Conservation (phyloP, 352 stramenopile species). For the Discostella stelligera region DNA sequence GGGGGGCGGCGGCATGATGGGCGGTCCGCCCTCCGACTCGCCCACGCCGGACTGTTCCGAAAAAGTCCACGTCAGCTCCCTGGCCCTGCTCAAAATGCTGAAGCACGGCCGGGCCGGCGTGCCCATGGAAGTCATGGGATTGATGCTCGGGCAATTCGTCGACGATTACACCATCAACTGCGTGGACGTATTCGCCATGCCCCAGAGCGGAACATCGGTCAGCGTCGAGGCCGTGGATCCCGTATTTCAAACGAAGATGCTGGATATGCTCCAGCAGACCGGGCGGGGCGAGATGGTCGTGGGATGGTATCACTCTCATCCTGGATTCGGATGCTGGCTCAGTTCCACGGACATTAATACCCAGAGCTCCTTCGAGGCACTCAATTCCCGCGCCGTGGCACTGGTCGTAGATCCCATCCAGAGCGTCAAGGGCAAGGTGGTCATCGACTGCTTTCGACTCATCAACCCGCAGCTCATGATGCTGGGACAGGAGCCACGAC, state of each 20-base stretch:
- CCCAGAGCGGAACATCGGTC: conserved; percentile 92
- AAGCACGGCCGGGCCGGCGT: conserved; percentile 98
- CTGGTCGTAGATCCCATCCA: conserved; percentile 99
- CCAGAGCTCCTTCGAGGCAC: conserved; percentile 95
- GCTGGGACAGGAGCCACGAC: conserved; percentile 95
- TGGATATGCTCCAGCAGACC: conserved; percentile 99
- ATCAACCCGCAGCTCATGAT: conserved; percentile 99
- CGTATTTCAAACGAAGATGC: conserved; percentile 99
- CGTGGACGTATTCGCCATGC: conserved; percentile 99
- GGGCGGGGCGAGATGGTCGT: conserved; percentile 87
- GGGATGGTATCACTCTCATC: conserved; percentile 99
- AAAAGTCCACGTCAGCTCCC: conserved; percentile 98
- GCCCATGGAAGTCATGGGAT: conserved; percentile 99
- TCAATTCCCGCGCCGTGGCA: conserved; percentile 96
- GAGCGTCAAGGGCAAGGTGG: conserved; percentile 97
- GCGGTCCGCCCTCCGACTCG: conserved; percentile 80
- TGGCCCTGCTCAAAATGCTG: conserved; percentile 99
- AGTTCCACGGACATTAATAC: conserved; percentile 99
- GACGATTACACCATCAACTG: conserved; percentile 99
- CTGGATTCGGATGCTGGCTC: conserved; percentile 99
- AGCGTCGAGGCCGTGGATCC: conserved; percentile 96
- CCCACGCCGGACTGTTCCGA: conserved; percentile 95
- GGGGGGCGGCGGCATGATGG: conserved; percentile 43
- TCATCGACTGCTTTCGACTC: conserved; percentile 99
- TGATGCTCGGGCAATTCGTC: conserved; percentile 99